These are phyloP conservation scores for Rhodotorula babjevae DNA, from an alignment of 768 basidiomycete genomes.

Conservation along the genomic window DNA sequence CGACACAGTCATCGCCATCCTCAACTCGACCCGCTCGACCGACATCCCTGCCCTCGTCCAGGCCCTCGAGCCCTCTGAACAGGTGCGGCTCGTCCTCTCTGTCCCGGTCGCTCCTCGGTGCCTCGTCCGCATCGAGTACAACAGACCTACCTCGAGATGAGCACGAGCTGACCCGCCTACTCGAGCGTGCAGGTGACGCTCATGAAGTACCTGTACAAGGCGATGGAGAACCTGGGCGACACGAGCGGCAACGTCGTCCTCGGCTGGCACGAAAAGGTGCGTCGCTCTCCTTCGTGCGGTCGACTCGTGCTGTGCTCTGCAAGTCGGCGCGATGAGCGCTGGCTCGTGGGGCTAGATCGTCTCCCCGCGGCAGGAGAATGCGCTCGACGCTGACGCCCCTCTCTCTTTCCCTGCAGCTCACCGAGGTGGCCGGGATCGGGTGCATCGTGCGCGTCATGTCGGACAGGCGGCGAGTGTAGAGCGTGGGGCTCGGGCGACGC, in stretches of 20 bases:
- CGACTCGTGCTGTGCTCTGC: too few relatives aligned
- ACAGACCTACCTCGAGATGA: too few relatives aligned
- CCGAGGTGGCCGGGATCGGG: constrained; percentile 87
- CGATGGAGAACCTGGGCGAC: constrained; percentile 64
- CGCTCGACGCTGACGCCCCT: background rate
- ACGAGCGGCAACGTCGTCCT: constrained; percentile 63
- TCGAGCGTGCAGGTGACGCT: constrained; percentile 66
- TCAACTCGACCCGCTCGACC: constrained; percentile 87
- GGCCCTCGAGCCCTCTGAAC: constrained; percentile 51
- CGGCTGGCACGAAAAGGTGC: constrained; percentile 95
- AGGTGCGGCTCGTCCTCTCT: constrained; percentile 17
- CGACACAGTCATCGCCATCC: constrained; percentile 73
- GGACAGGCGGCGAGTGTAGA: constrained; percentile 58
- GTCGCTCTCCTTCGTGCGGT: constrained; percentile 31
- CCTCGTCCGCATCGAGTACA: too few relatives aligned
- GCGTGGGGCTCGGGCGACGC: too few relatives aligned
- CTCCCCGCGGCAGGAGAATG: too few relatives aligned
- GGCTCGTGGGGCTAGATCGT: too few relatives aligned
- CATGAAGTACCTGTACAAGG: constrained; percentile 98
- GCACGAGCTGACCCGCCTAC: too few relatives aligned
- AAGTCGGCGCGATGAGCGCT: too few relatives aligned
- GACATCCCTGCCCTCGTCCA: constrained; percentile 76
- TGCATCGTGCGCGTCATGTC: constrained; percentile 87
- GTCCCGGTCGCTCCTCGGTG: too few relatives aligned
- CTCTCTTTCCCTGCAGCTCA: constrained; percentile 57